These are phyloP conservation scores for Coprinopsis marcescibilis DNA, from an alignment of 768 basidiomycete genomes.

Conservation along the genomic window DNA sequence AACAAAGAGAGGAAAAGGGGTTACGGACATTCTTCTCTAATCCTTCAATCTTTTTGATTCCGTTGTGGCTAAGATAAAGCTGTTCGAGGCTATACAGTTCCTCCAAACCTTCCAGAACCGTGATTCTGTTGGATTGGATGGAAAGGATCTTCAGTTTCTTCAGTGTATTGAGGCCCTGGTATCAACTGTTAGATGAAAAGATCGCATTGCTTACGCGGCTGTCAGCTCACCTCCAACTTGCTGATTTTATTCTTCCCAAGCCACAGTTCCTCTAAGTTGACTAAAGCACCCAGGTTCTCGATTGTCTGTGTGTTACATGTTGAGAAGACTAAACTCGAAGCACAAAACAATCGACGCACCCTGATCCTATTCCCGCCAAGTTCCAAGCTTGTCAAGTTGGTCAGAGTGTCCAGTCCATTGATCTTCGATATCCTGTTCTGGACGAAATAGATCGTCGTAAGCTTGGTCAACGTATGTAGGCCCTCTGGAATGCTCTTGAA, in stretches of 20 bases:
- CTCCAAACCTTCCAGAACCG: constrained; percentile 78
- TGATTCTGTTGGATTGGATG: constrained; percentile 91
- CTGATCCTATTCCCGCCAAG: constrained; percentile 91
- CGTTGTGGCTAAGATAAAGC: constrained; percentile 93
- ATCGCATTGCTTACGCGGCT: not conserved
- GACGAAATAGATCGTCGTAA: constrained; percentile 86
- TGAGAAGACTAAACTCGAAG: not conserved
- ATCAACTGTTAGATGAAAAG: not conserved
- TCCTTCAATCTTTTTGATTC: constrained; percentile 77
- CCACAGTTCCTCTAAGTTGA: constrained; percentile 90
- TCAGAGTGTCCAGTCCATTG: constrained; percentile 49
- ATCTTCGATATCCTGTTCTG: constrained; percentile 92
- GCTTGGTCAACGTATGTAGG: constrained; percentile 48
- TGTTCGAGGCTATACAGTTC: constrained; percentile 72
- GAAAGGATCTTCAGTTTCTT: constrained; percentile 79
- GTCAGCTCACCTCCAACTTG: constrained; percentile 56
- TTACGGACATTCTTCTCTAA: constrained; percentile 73
- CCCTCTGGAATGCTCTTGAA: constrained; percentile 64
- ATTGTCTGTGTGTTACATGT: constrained; percentile 54
- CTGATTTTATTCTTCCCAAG: constrained; percentile 97
- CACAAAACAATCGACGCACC: constrained; percentile 37
- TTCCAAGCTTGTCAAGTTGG: constrained; percentile 74
- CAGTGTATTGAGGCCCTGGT: constrained; percentile 64
- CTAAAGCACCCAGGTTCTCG: constrained; percentile 74
- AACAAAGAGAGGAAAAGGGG: not conserved